Base-by-base conservation (phyloP, 768 basidiomycete species). In the Pisolithus albus region DNA sequence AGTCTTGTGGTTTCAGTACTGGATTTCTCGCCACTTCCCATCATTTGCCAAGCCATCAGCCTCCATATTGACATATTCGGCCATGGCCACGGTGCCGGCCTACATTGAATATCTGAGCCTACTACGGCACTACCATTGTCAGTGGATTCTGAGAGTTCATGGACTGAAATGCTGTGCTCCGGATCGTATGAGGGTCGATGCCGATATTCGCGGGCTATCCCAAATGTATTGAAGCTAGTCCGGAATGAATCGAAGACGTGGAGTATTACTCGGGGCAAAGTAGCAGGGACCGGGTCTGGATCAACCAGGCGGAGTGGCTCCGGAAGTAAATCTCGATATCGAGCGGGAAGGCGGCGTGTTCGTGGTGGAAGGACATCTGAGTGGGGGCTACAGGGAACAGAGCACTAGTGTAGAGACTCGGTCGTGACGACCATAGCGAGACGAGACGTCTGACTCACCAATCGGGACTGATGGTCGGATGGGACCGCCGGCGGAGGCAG, bases 41-140 rank as follows among this genome's bases (percentile, higher is more conserved):
- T 49, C 16, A 60, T 2, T 40, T 52, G 53, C 60, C 60, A 61
- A 1, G 19, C 42, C 59, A 61, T 61, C 15, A 58, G 23, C 0
- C 37, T 16, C 55, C 55, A 56, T 1, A 52, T 39, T 1, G 28
- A 7, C 52, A 59, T 58, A 5, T 38, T 49, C n/a, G 16, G 16
- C 56, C 54, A 58, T 1, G 59, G 57, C 57, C 59, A 58, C 1
- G 51, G 56, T 7, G 55, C 47, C 7, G 28, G 30, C 15, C 7
- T 37, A 5, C 7, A 23, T 13, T 50, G 19, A 10, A n/a, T 30
- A 15, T 30, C 30, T 9, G 19, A 32, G 28, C 5, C 30, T 18
- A 10, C 26, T 21, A 9, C 28, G 15, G 18, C 26, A 18, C 28
- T 11, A 32, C 26, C 46, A 47, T 30, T 16, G 7, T 16, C 37